These are phyloP conservation scores for Globisporangium yorkense DNA, from an alignment of 352 stramenopile species.

Conservation along the genomic window DNA sequence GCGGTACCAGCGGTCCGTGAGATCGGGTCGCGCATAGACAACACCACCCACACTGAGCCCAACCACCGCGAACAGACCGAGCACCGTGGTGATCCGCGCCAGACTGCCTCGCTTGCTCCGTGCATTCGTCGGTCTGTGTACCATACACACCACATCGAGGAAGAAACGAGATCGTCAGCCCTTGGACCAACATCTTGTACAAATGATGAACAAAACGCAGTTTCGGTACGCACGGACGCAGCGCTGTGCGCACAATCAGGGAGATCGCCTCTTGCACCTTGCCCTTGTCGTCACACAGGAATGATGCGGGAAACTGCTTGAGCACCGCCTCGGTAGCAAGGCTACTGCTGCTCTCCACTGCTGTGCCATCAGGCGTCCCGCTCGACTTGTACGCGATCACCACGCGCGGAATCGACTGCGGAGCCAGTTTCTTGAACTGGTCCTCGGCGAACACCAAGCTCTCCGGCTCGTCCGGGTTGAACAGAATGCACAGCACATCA, in stretches of 20 bases:
- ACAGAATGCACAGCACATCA: constrained; percentile 64
- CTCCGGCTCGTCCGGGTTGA: constrained; percentile 45
- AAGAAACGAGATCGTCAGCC: not conserved
- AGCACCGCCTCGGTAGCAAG: constrained; percentile 42
- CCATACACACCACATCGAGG: not conserved
- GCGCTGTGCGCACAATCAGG: constrained; percentile 39
- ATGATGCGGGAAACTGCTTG: constrained; percentile 39
- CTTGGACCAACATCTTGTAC: not conserved
- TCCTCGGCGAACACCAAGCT: constrained; percentile 46
- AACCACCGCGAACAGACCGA: constrained; percentile 12
- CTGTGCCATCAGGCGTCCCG: constrained; percentile 1
- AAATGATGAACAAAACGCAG: constrained; percentile 2
- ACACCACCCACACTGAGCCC: constrained; percentile 10
- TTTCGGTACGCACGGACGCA: constrained; percentile 39
- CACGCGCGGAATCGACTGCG: constrained; percentile 46
- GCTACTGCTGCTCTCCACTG: constrained; percentile 13
- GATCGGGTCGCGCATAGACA: not conserved
- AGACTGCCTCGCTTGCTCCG: constrained; percentile 25
- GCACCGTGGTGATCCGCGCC: constrained; percentile 2
- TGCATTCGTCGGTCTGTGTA: constrained; percentile 36
- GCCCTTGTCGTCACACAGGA: constrained; percentile 34
- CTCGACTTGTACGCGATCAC: constrained; percentile 47
- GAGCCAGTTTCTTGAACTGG: constrained; percentile 39
- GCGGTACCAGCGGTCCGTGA: not conserved
- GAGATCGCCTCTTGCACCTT: constrained; percentile 29